Conservation (phyloP, 148 eudicot genomes). For the Linanthus parryae region DNA sequence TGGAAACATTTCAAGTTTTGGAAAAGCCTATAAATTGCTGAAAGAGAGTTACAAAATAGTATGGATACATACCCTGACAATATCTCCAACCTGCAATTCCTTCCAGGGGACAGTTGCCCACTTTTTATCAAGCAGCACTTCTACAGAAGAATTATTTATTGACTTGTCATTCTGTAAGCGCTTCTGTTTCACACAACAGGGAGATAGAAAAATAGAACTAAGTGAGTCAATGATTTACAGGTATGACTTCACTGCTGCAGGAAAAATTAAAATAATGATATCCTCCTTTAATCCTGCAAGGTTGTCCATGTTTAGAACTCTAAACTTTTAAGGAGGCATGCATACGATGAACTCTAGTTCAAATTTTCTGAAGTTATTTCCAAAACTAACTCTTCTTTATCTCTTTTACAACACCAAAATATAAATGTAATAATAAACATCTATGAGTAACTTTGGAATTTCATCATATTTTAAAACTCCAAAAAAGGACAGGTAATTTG, state of each 20-base stretch:
- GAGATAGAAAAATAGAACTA: constrained; percentile 3
- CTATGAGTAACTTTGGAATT: no score
- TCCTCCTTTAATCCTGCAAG: no score
- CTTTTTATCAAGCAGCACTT: constrained; percentile 60
- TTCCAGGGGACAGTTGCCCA: constrained; percentile 82
- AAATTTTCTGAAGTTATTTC: no score
- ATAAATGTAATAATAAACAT: no score
- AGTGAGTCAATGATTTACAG: constrained; percentile 6
- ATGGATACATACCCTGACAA: constrained; percentile 71
- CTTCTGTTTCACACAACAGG: constrained; percentile 51
- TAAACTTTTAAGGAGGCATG: no score
- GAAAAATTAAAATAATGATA: background rate
- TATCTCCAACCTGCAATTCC: constrained; percentile 87
- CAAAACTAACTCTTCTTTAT: no score
- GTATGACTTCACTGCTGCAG: background rate
- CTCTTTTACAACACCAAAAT: no score
- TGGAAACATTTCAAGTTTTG: background rate
- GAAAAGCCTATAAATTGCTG: background rate
- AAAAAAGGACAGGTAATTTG: no score
- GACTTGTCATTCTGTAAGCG: constrained; percentile 89
- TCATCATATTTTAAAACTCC: no score
- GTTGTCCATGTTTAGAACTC: no score
- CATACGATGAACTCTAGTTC: no score
- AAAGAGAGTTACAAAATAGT: background rate
- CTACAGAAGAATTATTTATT: constrained; percentile 68